Evolutionary conservation across 352 stramenopile species (phyloP), one percentile per base, ranked within the genome.

Genomic region (Phytophthora chlamydospora): DNA sequence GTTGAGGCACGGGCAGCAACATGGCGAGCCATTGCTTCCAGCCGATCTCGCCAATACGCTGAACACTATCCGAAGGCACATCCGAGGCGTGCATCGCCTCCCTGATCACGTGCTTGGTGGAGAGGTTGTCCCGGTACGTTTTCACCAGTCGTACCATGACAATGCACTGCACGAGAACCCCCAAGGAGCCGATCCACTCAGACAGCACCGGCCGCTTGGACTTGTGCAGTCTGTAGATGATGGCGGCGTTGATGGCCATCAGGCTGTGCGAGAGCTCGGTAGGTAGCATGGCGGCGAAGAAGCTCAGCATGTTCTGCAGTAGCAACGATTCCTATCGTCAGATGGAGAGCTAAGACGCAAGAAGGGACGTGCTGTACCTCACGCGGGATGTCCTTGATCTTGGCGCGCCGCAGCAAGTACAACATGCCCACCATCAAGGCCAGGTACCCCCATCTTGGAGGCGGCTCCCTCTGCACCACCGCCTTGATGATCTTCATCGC

Each of bases 201-300:
- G 68, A 62, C 38, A 88, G 53, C 13, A 90, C 62, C 0, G 66
- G 58, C 33, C 63, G 35, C 17, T 74, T 69, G 4, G 62, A 74
- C 61, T 82, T 82, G 55, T 75, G 67, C 46, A 83, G 55, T 19
- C 64, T 79, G 58, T 68, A 85, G 14, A 89, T 62, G 8, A 83
- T 64, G 2, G 56, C 52, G 10, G 61, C 73, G 44, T 89, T 83
- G 40, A 88, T 13, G 6, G 69, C 66, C 16, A 89, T 24, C 39
- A 89, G 49, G 19, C 79, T 85, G 66, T 89, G 80, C 40, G 77
- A 66, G n/a, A 88, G 73, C 63, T 89, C 80, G 5, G 76, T 83
- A 31, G 80, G 77, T 17, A 89, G 46, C 54, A 87, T 67, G 10
- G 78, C 75, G 17, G 68, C 66, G 17, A 81, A 82, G 66, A 90